Conservation (phyloP, 78 protist genomes). For the Tieghemostelium lacteum region DNA sequence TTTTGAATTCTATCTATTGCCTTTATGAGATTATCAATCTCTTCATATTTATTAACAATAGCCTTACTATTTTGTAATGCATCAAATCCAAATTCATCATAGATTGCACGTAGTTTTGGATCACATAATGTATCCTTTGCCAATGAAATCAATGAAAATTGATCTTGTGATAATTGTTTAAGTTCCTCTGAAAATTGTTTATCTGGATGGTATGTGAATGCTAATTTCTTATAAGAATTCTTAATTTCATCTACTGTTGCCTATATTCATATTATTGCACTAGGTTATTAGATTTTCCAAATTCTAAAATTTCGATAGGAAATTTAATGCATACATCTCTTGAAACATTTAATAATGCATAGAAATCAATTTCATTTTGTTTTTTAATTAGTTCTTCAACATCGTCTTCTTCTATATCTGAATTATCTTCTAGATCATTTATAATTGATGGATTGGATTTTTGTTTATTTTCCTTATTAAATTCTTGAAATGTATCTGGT, state of each 20-base stretch:
- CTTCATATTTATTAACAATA: constrained; percentile 22
- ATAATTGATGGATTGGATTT: no score
- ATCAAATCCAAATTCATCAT: constrained; percentile 37
- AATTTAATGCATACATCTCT: constrained; percentile 22
- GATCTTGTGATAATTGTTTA: constrained; percentile 26
- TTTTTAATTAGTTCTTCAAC: not conserved
- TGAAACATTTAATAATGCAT: constrained; percentile 57
- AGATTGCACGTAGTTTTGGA: constrained; percentile 37
- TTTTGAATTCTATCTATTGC: constrained; percentile 8
- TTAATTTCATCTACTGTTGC: constrained; percentile 49
- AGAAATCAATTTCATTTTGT: constrained; percentile 26
- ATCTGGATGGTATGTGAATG: constrained; percentile 74
- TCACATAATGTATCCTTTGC: constrained; percentile 40
- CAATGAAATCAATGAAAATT: constrained; percentile 46
- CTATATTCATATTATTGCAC: not conserved
- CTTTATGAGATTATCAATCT: constrained; percentile 37
- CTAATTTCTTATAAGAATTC: constrained; percentile 53
- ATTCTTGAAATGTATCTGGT: no score
- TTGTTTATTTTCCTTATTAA: no score
- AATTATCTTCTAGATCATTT: no score
- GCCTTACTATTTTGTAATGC: constrained; percentile 34
- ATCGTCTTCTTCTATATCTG: no score
- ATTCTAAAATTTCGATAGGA: not conserved
- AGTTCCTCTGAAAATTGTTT: constrained; percentile 30
- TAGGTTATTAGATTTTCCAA: not conserved